Evolutionary conservation across 2,329 filamentous ascomycete genomes (phyloP).

Genomic region (Dactylellina sp.): DNA sequence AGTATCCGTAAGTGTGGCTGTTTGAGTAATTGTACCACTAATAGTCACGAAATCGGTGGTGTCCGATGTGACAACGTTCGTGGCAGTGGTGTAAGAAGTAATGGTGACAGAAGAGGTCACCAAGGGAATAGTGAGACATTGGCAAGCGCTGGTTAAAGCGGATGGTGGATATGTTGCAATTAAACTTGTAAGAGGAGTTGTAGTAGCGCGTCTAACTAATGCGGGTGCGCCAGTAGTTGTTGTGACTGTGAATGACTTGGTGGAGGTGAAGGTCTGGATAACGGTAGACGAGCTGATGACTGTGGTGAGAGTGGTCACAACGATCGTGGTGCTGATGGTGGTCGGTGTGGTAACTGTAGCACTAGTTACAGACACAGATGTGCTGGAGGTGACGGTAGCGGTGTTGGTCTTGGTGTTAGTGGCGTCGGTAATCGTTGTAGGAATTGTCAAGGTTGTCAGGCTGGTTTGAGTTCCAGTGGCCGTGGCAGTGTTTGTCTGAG

Average conservation of each 20-base stretch:
- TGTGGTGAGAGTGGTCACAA: conserved; percentile 11
- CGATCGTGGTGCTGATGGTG: conserved; percentile 22
- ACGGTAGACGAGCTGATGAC: conserved; percentile 7
- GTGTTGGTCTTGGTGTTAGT: conserved; percentile 27
- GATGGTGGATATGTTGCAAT: conserved; percentile 4
- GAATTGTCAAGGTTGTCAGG: conserved; percentile 3
- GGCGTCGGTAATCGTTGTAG: conserved; percentile 16
- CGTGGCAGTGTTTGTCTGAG: conserved; percentile 9
- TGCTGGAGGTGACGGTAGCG: too few species aligned
- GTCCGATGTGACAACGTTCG: not conserved
- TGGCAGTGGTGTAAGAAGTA: conserved; percentile 16
- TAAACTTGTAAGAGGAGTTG: conserved; percentile 5
- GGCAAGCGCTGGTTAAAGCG: conserved; percentile 26
- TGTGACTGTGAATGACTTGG: conserved; percentile 18
- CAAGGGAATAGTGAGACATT: conserved; percentile 30
- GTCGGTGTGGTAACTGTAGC: conserved; percentile 15
- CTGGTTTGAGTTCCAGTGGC: conserved; percentile 12
- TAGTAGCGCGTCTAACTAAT: conserved; percentile 5
- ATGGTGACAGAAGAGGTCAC: conserved; percentile 6
- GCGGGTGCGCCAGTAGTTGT: not conserved
- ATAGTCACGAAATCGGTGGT: conserved; percentile 8
- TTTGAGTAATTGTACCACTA: not conserved
- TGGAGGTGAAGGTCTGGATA: conserved; percentile 21
- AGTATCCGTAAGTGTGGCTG: conserved; percentile 6
- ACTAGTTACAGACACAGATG: not conserved